Evolutionary conservation across 768 basidiomycete species (phyloP).

Genomic region (Nevesoporus exiguus): DNA sequence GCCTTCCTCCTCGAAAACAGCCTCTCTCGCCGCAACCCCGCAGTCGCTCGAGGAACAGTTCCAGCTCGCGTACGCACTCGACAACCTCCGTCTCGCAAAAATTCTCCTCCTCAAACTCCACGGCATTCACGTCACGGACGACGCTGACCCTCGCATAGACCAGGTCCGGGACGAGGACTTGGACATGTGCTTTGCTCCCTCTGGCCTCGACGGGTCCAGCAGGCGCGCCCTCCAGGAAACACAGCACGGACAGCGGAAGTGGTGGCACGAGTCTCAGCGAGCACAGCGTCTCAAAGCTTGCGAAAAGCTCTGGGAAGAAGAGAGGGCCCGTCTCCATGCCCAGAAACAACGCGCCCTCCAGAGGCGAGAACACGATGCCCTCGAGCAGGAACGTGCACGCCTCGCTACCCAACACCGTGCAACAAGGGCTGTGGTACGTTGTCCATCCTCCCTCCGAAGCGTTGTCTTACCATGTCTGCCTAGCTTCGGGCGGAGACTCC

Average conservation of each 20-base stretch:
- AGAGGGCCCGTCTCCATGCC: conserved; percentile 41
- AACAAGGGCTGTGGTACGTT: conserved; percentile 18
- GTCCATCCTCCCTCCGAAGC: background rate
- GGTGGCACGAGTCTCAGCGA: conserved; percentile 34
- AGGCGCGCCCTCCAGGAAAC: conserved; percentile 38
- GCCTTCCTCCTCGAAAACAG: too few species aligned
- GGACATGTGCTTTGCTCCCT: conserved; percentile 36
- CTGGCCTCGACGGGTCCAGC: conserved; percentile 41
- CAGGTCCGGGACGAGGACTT: conserved; percentile 53
- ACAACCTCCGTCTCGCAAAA: conserved; percentile 65
- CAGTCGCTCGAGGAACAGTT: conserved; percentile 58
- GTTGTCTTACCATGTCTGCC: conserved; percentile 2
- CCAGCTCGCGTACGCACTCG: conserved; percentile 62
- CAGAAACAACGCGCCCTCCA: conserved; percentile 36
- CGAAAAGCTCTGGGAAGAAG: conserved; percentile 47
- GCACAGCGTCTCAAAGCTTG: conserved; percentile 42
- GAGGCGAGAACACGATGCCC: conserved; percentile 29
- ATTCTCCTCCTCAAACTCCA: conserved; percentile 57
- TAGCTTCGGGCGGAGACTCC: conserved; percentile 18
- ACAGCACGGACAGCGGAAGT: conserved; percentile 34
- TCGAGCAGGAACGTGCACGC: conserved; percentile 29
- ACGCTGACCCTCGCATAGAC: conserved; percentile 62
- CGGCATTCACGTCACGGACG: conserved; percentile 56
- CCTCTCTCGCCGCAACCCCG: too few species aligned
- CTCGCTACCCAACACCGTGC: conserved; percentile 9